These are phyloP conservation scores for Saccharomycopsis oosterbeekiorum DNA, from an alignment of 805 yeast species.

Conservation along the genomic window DNA sequence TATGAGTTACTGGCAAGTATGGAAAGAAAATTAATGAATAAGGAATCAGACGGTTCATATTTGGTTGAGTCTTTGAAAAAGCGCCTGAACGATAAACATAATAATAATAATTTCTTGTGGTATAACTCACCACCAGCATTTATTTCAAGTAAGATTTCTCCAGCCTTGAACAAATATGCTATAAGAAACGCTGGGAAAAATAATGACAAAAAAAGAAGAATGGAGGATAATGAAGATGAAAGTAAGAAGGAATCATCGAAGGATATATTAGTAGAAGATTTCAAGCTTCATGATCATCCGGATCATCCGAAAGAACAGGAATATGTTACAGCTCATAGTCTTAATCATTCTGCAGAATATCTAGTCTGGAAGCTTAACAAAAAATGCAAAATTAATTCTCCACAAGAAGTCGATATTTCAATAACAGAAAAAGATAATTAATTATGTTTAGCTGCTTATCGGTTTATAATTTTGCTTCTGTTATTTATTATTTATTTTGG, in stretches of 20 bases:
- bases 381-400: background rate
- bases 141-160: background rate
- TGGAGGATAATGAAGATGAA: constrained; percentile 15
- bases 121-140: constrained; percentile 9
- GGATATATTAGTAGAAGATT: background rate
- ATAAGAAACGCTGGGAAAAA: background rate
- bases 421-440: background rate
- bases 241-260: background rate
- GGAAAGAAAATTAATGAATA: background rate
- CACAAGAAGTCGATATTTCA: background rate
- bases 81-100: background rate
- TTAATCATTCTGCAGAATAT: constrained; percentile 70
- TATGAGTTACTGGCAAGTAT: background rate
- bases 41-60: background rate
- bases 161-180: background rate
- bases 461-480: too few relatives aligned
- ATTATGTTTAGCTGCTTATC: background rate
- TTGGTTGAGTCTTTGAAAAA: background rate
- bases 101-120: constrained; percentile 1
- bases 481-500: too few relatives aligned
- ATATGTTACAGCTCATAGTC: constrained; percentile 23
- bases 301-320: constrained; percentile 15
- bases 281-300: constrained; percentile 18
- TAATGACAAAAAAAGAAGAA: background rate
- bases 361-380: constrained; percentile 43